Evolutionary conservation across 805 yeast species (phyloP), one percentile per base, ranked within the genome.

Genomic region (Candida parachauliodes): DNA sequence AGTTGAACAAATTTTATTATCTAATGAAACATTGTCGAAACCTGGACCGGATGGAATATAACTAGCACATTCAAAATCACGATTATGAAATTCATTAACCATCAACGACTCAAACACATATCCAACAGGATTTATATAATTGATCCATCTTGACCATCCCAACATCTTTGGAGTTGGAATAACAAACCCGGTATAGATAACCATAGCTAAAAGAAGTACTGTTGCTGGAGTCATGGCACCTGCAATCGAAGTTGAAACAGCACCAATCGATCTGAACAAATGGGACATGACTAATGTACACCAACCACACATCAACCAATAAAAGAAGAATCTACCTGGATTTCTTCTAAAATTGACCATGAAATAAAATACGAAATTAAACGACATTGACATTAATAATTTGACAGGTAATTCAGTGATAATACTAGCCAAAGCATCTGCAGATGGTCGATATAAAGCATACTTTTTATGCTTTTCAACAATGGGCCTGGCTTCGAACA

Each of bases 391-490:
- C 57, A 55, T 56, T 16, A 48, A 40, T 5, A 65, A 43, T 57
- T 83, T 83, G 38, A 77, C 67, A 3, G 91, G 89, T 42, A 84
- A 56, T 35, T 77, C 81, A 3, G 85, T 71, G 3, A 81, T 42
- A 32, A 79, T 65, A 4, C 77, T 65, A 0, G 87, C 81, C 3
- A 84, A 47, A 1, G 87, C 83, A 51, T 83, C 91, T 3, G 86
- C 79, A 10, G 87, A 72, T 2, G 89, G 88, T 41, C 79, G 78
- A 54, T 82, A 86, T 41, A 84, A 70, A 0, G 87, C 79, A 48
- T 81, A 85, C 34, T 73, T 71, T 50, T 80, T 79, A 54, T 85
- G 94, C 51, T 85, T 84, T 48, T 74, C 75, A 19, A 82, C 71
- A 44, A 85, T 77, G 20, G 82, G 77, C 61, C 83, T 76, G 40